Conservation (phyloP, 2,329 filamentous ascomycete species). For the Diaporthe caulivora region DNA sequence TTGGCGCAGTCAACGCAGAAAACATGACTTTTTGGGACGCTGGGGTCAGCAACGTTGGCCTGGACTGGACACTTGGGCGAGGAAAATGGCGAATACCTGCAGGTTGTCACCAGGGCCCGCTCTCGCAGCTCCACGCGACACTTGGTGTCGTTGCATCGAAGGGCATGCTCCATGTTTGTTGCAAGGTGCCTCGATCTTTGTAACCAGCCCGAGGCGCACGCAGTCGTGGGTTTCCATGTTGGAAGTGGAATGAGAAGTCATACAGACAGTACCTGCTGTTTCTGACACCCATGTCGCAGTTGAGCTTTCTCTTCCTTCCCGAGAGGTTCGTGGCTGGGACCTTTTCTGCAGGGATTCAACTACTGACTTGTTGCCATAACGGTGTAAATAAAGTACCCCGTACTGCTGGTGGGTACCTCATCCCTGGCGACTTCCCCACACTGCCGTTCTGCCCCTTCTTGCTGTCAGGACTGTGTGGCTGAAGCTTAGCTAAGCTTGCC, state of each 20-base stretch:
- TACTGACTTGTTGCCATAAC: too few species aligned
- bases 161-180: constrained; percentile 74
- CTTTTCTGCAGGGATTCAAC: constrained; percentile 8
- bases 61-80: constrained; percentile 34
- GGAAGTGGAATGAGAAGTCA: not conserved
- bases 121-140: constrained; percentile 79
- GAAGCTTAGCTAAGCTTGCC: constrained; percentile 26
- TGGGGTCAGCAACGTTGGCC: not conserved
- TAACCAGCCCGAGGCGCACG: not conserved
- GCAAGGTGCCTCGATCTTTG: not conserved
- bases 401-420: not conserved
- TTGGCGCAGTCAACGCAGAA: constrained; percentile 85
- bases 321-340: not conserved
- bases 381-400: too few species aligned
- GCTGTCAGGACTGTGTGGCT: too few species aligned
- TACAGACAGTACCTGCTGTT: not conserved
- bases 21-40: constrained; percentile 72
- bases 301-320: not conserved
- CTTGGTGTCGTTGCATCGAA: constrained; percentile 84
- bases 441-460: too few species aligned
- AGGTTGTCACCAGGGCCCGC: constrained; percentile 87
- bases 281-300: not conserved
- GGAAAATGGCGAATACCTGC: constrained; percentile 68
- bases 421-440: constrained; percentile 15
- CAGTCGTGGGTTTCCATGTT: not conserved